Percentiles rank a stretch among this genome's conserved stretches.
Conservation (phyloP, 2,329 filamentous ascomycete genomes). For the Fusarium udum region DNA sequence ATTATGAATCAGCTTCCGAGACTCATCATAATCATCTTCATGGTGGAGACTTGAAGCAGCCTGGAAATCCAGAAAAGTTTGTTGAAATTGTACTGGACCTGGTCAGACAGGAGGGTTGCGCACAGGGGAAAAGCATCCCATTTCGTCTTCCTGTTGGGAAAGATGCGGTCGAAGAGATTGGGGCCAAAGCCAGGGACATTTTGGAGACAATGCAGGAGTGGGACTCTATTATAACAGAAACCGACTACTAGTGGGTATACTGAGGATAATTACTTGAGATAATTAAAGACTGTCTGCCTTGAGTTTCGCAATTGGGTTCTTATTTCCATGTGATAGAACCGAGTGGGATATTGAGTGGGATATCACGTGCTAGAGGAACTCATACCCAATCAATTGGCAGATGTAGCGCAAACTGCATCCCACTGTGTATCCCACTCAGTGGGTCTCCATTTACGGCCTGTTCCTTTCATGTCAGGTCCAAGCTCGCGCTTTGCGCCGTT, state of each 20-base stretch:
- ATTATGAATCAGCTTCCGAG: neutral
- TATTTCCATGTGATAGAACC: neutral
- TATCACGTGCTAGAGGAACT: neutral
- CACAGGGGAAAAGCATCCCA: neutral
- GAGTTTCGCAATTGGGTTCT: neutral
- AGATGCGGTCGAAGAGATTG: constrained; percentile 41
- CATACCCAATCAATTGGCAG: neutral
- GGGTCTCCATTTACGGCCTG: neutral
- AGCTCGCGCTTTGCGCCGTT: neutral
- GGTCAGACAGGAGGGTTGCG: neutral
- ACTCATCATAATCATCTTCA: neutral
- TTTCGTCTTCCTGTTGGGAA: constrained; percentile 45
- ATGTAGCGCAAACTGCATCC: neutral
- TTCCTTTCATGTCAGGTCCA: neutral
- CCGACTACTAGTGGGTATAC: constrained; percentile 11
- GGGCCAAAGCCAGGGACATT: constrained; percentile 38
- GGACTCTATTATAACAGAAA: constrained; percentile 39
- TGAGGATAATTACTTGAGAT: neutral
- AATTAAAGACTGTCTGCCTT: neutral
- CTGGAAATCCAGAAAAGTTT: neutral
- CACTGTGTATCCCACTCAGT: neutral
- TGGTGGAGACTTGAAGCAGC: neutral
- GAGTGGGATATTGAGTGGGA: neutral
- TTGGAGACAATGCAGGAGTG: constrained; percentile 34
- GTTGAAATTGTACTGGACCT: constrained; percentile 6